Base-by-base conservation (phyloP, 2,329 filamentous ascomycete species). In the Alternaria triticimaculans region DNA sequence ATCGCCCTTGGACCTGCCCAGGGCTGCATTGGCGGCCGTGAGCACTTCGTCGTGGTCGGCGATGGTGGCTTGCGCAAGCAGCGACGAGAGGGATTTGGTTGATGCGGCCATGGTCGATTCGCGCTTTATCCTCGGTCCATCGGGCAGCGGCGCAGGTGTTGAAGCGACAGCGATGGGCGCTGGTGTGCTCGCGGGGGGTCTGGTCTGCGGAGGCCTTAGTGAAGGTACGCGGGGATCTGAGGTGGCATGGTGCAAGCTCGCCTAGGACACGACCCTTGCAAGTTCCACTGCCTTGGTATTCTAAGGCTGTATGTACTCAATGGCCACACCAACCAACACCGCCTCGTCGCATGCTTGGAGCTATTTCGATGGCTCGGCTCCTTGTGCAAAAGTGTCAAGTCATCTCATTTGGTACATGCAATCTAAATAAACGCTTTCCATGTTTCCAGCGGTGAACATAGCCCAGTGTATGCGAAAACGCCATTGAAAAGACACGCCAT, bases 21-120 rank as follows among this genome's bases (percentile, higher is more conserved):
- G 81, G 0, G 82, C 80, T 33, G 81, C 82, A 74, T 89, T 86
- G 69, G 89, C 87, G 60, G 87, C 84, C 72, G 88, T 88, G 65
- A 96, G 87, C 55, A 92, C 83, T 79, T 94, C 90, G 50, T 91
- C 87, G 79, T 94, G 90, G 82, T 96, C 92, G 64, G 88, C 84
- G 72, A 90, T 85, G 58, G 85, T 83, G 30, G 86, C 82, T 69
- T 84, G 85, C 74, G 87, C 84, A 63, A 90, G 82, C 62, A 90
- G 82, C 62, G 84, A 82, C 66, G 84, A 81, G 60, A 90, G 81
- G 54, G 84, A 83, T 81, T 79, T 77, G 72, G 64, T 67, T 43
- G 76, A 80, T 51, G 80, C 72, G 70, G 83, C 75, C 80, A 83
- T 83, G 50, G 44, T 74, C 45, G 28, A 54, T 54, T 62, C 46